Evolutionary conservation across 2,329 filamentous ascomycete genomes (phyloP).

Genomic region (Lojkania enalia): DNA sequence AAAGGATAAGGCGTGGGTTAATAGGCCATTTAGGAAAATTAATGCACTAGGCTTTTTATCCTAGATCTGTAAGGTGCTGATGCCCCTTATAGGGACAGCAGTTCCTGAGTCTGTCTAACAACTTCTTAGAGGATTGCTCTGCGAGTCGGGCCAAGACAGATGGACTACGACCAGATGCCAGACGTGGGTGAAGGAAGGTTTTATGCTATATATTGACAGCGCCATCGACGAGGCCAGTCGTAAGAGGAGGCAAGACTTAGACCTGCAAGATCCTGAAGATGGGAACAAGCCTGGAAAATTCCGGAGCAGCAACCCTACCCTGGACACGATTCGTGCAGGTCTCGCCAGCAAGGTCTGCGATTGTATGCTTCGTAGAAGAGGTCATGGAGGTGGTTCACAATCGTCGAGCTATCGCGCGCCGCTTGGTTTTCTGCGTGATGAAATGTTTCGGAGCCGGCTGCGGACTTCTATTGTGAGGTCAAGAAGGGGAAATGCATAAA

Average conservation of each 20-base stretch:
- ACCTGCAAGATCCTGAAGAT: constrained; percentile 1
- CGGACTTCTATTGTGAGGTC: constrained; percentile 2
- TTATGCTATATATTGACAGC: constrained; percentile 3
- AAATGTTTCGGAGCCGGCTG: constrained; percentile 1
- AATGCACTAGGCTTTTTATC: no score
- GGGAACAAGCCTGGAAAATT: background rate
- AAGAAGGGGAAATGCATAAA: constrained; percentile 6
- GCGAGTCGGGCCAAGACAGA: no score
- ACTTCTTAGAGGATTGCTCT: constrained; percentile 5
- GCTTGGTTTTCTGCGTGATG: constrained; percentile 1
- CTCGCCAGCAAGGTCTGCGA: no score
- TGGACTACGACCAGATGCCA: no score
- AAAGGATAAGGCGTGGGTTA: no score
- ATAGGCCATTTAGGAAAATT: no score
- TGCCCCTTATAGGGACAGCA: background rate
- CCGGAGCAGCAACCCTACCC: constrained; percentile 4
- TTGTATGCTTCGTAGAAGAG: background rate
- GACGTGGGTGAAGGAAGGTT: constrained; percentile 4
- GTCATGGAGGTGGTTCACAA: constrained; percentile 3
- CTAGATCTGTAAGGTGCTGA: no score
- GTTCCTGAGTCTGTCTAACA: constrained; percentile 2
- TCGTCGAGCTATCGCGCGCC: constrained; percentile 3
- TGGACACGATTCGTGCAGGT: no score
- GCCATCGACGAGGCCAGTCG: background rate
- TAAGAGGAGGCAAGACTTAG: constrained; percentile 4